Conservation (phyloP, 306 rosid genomes). For the Elaeagnus macrophylla region DNA sequence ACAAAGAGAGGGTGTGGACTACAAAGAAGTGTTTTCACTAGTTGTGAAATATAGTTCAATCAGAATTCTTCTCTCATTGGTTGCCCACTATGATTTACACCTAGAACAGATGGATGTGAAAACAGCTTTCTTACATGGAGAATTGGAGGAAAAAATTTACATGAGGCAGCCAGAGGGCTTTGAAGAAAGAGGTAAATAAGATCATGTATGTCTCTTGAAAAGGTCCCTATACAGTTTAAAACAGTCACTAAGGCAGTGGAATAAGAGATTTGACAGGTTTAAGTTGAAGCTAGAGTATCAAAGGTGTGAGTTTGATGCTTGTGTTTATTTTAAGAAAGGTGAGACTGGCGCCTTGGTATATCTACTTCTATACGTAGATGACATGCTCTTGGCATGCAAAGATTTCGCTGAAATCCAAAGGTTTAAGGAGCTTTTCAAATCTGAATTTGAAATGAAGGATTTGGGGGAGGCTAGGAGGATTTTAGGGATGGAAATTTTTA, state of each 20-base stretch:
- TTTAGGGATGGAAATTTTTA: neutral
- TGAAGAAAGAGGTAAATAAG: neutral
- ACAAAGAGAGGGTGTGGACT: neutral
- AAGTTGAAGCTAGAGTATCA: neutral
- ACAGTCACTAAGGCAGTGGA: neutral
- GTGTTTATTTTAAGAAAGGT: neutral
- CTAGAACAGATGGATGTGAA: neutral
- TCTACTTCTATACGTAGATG: neutral
- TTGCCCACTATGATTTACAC: neutral
- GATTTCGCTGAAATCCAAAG: too few relatives aligned
- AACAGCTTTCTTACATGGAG: neutral
- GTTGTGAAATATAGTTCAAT: neutral
- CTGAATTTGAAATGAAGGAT: conserved; percentile 1
- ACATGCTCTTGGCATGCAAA: neutral
- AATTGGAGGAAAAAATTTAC: neutral
- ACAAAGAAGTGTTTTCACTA: neutral
- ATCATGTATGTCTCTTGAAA: neutral
- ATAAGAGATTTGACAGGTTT: neutral
- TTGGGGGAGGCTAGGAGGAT: neutral
- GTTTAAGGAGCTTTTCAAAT: neutral
- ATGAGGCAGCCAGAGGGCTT: too few relatives aligned
- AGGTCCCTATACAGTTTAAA: neutral
- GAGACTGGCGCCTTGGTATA: too few relatives aligned
- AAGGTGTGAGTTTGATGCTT: neutral
- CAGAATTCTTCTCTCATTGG: neutral